Base-by-base conservation (phyloP, 1,139 yeast genomes). In the Taphrina populina region DNA sequence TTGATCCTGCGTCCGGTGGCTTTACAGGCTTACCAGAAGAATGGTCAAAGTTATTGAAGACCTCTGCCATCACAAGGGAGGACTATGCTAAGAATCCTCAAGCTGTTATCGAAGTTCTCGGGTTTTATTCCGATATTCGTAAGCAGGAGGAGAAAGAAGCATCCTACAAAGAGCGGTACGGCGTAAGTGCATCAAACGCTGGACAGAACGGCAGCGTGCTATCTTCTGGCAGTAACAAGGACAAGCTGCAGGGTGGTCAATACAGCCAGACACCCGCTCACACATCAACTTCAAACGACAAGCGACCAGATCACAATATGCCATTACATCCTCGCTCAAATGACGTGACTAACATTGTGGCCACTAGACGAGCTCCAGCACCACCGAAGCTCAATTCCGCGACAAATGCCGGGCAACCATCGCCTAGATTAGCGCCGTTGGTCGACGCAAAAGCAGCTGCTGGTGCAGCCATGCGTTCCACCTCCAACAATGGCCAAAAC, bases 61-160 rank as follows among this genome's bases (percentile, higher is more conserved):
- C 73, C 2, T 71, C 75, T n/a, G 75, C 75, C 23, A 73, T 74
- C 63, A 74, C 77, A 11, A 67, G 67, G 29, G 77, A 73, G 58
- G 77, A 74, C 61, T 71, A 71, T 62, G 73, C 70, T 52, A 70
- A 71, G 49, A 71, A 74, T 62, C 77, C 77, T 0, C 75, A 73
- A 59, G 77, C 77, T 8, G 78, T 74, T 37, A 88, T 92, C 62
- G 96, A 92, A 66, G 98, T 90, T 1, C 79, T 94, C 66, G 95
- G 88, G 64, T 92, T 94, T 67, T 88, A 87, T 67, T 73, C 74
- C 43, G 67, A 76, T 33, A 63, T 61, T 37, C 60, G 58, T 11
- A 56, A 57, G 19, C 37, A 57, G 27, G 63, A 52, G 20, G 59
- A 56, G n/a, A 56, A 43, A 11, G 78, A 76, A 59, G 75, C 74